Percentiles rank a stretch among this genome's conserved stretches.
These are phyloP conservation scores for Colletotrichum lupini DNA, from an alignment of 2,329 filamentous ascomycete species.

Conservation along the genomic window DNA sequence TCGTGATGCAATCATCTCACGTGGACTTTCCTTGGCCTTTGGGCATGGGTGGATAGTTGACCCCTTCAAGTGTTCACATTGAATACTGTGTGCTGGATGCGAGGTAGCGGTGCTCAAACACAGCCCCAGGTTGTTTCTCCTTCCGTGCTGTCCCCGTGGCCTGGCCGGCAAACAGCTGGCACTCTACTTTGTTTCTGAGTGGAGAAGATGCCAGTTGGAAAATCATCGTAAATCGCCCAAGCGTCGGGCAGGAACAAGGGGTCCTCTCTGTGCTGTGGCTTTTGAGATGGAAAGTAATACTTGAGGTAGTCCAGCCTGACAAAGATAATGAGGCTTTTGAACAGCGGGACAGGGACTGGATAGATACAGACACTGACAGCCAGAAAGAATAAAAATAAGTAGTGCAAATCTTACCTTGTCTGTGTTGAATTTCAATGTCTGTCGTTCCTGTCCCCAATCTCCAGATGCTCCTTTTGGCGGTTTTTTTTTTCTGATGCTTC, in stretches of 20 bases:
- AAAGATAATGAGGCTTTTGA: too few species aligned
- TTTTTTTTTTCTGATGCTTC: constrained; percentile 34
- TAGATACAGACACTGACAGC: neutral
- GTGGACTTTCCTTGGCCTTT: neutral
- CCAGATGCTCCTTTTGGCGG: constrained; percentile 32
- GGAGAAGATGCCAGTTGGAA: constrained; percentile 16
- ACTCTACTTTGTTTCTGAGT: constrained; percentile 7
- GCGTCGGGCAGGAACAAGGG: constrained; percentile 12
- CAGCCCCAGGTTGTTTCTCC: constrained; percentile 25
- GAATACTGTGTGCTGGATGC: neutral
- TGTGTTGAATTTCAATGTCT: constrained; percentile 14
- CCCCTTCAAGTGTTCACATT: neutral
- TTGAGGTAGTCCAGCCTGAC: neutral
- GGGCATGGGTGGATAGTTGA: neutral
- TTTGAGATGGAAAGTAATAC: neutral
- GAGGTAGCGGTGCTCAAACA: neutral
- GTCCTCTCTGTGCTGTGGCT: neutral
- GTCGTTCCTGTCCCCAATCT: constrained; percentile 30
- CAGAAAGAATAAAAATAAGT: neutral
- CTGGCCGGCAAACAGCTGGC: constrained; percentile 3
- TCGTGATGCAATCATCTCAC: neutral
- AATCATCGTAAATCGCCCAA: neutral
- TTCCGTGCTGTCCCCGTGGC: constrained; percentile 3
- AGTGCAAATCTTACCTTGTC: constrained; percentile 8
- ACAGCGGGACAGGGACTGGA: neutral